Evolutionary conservation across 108 stramenopile species (phyloP), one percentile per base, ranked within the genome.

Genomic region (Nitzschia sp.): DNA sequence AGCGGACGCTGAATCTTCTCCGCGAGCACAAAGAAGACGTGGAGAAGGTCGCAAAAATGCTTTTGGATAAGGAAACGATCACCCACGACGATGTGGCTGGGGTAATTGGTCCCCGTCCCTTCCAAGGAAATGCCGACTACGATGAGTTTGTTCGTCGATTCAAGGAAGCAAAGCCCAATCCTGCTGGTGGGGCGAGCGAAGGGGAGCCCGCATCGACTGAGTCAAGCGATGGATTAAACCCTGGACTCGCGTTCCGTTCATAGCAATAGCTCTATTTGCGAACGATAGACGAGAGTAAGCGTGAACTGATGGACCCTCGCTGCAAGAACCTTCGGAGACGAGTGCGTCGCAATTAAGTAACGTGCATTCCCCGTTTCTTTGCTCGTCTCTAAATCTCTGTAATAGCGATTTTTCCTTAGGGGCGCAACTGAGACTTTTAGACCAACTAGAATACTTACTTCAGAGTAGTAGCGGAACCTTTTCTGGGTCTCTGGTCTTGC

Each of bases 1-100:
- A 82, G 23, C 79, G 96, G 46, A 98, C 97, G 21, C 56, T 97
- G 11, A 75, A 83, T 29, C 81, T 99, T 19, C 78, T 99, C 31
- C 48, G 46, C 4, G 89, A 92, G 25, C 84, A 90, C 69, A 96
- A 97, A 63, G 76, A 81, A 25, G 84, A 95, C 60, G 89, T 99
- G 2, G 84, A 84, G 63, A 75, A 84, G 23, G 78, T 99, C 19
- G 97, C 98, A 0, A 71, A 94, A 59, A 56, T 92, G 45, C 78
- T 99, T 5, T 70, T 97, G 59, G 93, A 96, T 64, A 95, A 97
- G 77, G 98, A 99, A 81, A 99, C 98, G 6, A 96, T 99, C 59
- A 97, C 89, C 47, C 97, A 98, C 69, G 96, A 97, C 59, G 97
- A 98, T 82, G 86, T 99, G 24, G 78, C 91, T 26, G 85, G 93